Base-by-base conservation (phyloP, 495 filamentous ascomycete species). In the Neurospora terricola region DNA sequence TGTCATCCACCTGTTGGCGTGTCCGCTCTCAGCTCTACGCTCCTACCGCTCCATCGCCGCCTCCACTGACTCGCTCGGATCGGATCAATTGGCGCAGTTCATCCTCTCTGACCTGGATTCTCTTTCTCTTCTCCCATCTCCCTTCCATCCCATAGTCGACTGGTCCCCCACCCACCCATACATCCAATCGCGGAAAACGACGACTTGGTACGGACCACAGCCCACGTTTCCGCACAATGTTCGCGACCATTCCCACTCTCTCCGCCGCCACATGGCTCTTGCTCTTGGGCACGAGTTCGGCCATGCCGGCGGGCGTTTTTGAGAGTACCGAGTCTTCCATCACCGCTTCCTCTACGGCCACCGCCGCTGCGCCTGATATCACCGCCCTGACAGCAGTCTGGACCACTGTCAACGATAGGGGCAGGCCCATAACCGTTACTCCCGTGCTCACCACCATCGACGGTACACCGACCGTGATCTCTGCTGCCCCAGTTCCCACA, bases 371-470 rank as follows among this genome's bases (percentile, higher is more conserved):
- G 21, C 71, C 71, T 4, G 72, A 75, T 34, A 45, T 71, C 14
- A 74, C 75, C 16, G 45, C 66, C 36, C 73, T 73, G 4, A 76
- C 76, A 12, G 78, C 78, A 11, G 75, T 77, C 21, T 85, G 83
- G 83, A 81, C 84, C 11, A 80, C 82, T 3, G 83, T 85, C 70
- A 75, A 82, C 73, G 78, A 79, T 39, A 77, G 79, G 37, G 83
- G 82, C 48, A 72, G 71, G 6, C 78, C 82, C 23, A 80, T 76
- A 37, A 78, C 77, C 34, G 75, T 84, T 16, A 85, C 83, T 14
- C 82, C 82, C 14, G 75, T 81, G 21, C 42, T 78, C 5, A 84
- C 77, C 75, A 84, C 81, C 42, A 76, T 83, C 72, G 74, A 69
- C 70, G 81, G 81, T 38, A 84, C 81, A 8, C 77, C 80, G 36